Base-by-base conservation (phyloP, 495 filamentous ascomycete genomes). In the Parachaetomium inaequale region DNA sequence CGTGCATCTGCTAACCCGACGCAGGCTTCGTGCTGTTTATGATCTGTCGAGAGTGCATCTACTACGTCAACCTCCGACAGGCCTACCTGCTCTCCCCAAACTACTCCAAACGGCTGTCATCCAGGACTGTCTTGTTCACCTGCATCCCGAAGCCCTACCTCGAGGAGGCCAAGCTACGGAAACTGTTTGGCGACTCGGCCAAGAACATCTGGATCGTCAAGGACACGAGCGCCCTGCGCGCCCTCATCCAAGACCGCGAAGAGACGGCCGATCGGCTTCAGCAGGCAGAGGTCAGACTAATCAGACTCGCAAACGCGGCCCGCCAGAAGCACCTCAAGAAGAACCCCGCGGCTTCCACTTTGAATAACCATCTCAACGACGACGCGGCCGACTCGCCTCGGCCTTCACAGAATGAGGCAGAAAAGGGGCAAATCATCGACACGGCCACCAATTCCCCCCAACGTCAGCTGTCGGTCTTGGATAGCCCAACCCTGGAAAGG, bases 51-150 rank as follows among this genome's bases (percentile, higher is more conserved):
- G 88, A 91, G 68, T 84, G 84, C 45, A 74, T 90, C 31, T 90
- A 84, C 72, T 86, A 87, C 65, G 82, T 88, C 59, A 85, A 87
- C 55, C 70, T 89, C 2, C 83, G 87, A 38, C 88, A 90, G 69
- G 87, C 87, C 17, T 90, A 88, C 73, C 81, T 85, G 19, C 80
- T 88, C n/a, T 86, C 87, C 4, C 85, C 85, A 4, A 82, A 82
- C n/a, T 84, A 88, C 62, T 79, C 84, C 6, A 75, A 82, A 21
- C 81, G 87, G 0, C 81, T 91, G 10, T 90, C 88, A 0, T 85
- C 87, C 0, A 74, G 85, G 38, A 89, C 87, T 0, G 85, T 90
- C 1, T 78, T 91, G 5, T 91, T 89, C 70, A 82, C 87, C 59
- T 87, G 83, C 17, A 85, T 87, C 1, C 87, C 87, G 0, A 78